Evolutionary conservation across 768 basidiomycete species (phyloP).

Genomic region (Antrodiella citrinella): DNA sequence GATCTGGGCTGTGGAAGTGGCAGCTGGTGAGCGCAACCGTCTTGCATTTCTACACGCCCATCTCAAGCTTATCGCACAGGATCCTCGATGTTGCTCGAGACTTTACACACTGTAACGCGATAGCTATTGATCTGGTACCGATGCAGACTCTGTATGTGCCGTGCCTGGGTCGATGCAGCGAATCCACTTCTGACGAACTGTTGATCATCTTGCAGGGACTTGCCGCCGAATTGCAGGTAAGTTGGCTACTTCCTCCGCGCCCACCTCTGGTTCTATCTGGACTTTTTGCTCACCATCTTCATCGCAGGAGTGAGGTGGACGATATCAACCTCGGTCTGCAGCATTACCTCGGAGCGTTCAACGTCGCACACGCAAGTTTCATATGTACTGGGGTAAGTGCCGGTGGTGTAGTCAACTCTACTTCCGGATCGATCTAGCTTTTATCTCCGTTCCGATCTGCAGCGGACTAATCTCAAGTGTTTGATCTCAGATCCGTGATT

Average conservation of each 20-base stretch:
- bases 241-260: background rate
- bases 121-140: conserved; percentile 75
- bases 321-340: conserved; percentile 81
- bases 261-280: background rate
- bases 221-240: conserved; percentile 68
- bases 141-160: conserved; percentile 55
- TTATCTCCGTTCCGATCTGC: conserved; percentile 10
- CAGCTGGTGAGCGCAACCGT: conserved; percentile 43
- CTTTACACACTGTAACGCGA: conserved; percentile 58
- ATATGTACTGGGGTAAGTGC: conserved; percentile 63
- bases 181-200: conserved; percentile 5
- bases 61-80: conserved; percentile 32
- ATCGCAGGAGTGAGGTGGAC: conserved; percentile 77
- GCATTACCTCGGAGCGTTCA: conserved; percentile 73
- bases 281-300: conserved; percentile 5
- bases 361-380: conserved; percentile 67
- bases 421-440: conserved; percentile 5
- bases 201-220: conserved; percentile 34
- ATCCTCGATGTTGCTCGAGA: conserved; percentile 68
- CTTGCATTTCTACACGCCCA: background rate
- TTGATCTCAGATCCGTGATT: conserved; percentile 57
- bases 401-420: background rate
- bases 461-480: background rate
- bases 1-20: conserved; percentile 81
- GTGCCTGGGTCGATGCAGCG: conserved; percentile 6